These are phyloP conservation scores for Crithidia fasciculata DNA, from an alignment of 208 protist species.

Conservation along the genomic window DNA sequence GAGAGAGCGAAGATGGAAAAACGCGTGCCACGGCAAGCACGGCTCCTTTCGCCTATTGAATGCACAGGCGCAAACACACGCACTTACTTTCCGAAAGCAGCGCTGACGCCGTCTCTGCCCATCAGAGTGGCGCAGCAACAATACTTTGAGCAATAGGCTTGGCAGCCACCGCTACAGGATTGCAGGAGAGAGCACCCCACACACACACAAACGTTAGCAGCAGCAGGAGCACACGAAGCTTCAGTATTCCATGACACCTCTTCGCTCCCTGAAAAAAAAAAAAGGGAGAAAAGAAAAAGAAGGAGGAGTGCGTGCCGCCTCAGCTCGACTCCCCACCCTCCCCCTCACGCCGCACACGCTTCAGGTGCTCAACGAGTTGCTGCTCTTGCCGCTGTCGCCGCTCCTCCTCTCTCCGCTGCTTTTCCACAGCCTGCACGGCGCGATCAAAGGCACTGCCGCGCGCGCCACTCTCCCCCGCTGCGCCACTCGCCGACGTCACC, in stretches of 20 bases:
- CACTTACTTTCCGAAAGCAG: too few species aligned
- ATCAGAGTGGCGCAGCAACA: too few species aligned
- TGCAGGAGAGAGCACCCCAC: too few species aligned
- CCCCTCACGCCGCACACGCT: conserved; percentile 61
- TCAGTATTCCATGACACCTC: too few species aligned
- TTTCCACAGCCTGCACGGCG: conserved; percentile 52
- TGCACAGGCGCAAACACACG: too few species aligned
- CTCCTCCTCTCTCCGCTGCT: conserved; percentile 48
- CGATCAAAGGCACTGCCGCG: conserved; percentile 62
- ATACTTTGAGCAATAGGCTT: too few species aligned
- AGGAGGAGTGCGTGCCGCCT: background rate
- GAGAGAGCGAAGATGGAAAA: too few species aligned
- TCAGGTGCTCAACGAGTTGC: conserved; percentile 74
- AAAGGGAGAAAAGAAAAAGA: conserved; percentile 7
- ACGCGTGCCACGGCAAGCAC: too few species aligned
- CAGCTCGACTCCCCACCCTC: background rate
- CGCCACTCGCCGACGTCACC: conserved; percentile 35
- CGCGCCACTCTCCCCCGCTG: background rate
- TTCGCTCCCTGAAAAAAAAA: background rate
- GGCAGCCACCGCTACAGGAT: too few species aligned
- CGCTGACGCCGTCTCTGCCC: too few species aligned
- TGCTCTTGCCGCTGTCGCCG: conserved; percentile 53
- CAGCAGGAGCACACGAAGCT: background rate
- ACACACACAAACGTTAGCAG: background rate
- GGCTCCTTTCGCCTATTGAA: too few species aligned